Evolutionary conservation across 2,329 filamentous ascomycete species (phyloP).

Genomic region (Hypoxylon sp.): DNA sequence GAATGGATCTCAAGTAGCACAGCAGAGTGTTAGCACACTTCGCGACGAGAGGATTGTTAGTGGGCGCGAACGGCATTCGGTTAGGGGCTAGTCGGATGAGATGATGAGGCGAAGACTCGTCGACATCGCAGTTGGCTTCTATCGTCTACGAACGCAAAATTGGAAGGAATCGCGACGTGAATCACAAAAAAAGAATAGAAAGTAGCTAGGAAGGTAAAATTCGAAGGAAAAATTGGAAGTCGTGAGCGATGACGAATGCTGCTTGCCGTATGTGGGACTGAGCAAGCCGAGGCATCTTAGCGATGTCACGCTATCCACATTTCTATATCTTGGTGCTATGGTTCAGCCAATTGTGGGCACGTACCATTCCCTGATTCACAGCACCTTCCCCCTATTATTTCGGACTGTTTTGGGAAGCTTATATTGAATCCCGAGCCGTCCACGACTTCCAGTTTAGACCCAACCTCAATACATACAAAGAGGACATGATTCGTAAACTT

Average conservation of each 20-base stretch:
- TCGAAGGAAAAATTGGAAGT: not conserved
- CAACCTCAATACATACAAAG: too few species aligned
- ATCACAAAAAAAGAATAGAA: not conserved
- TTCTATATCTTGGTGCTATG: not conserved
- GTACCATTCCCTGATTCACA: not conserved
- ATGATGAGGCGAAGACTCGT: not conserved
- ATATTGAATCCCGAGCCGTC: too few species aligned
- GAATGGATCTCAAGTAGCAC: constrained; percentile 58
- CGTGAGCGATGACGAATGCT: constrained; percentile 1
- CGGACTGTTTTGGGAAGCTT: too few species aligned
- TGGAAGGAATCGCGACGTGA: not conserved
- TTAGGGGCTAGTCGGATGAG: not conserved
- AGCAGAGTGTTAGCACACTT: constrained; percentile 62
- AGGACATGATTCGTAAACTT: too few species aligned
- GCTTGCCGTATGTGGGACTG: not conserved
- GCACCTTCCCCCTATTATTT: constrained; percentile 31
- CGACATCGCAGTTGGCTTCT: not conserved
- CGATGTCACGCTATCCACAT: not conserved
- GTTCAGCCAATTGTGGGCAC: not conserved
- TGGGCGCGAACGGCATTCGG: constrained; percentile 50
- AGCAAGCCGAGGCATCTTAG: not conserved
- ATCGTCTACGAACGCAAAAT: not conserved
- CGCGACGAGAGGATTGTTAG: constrained; percentile 52
- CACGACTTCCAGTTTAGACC: too few species aligned
- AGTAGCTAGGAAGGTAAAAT: not conserved